Conservation (phyloP, 2,329 filamentous ascomycete species). For the Clonostachys chloroleuca region DNA sequence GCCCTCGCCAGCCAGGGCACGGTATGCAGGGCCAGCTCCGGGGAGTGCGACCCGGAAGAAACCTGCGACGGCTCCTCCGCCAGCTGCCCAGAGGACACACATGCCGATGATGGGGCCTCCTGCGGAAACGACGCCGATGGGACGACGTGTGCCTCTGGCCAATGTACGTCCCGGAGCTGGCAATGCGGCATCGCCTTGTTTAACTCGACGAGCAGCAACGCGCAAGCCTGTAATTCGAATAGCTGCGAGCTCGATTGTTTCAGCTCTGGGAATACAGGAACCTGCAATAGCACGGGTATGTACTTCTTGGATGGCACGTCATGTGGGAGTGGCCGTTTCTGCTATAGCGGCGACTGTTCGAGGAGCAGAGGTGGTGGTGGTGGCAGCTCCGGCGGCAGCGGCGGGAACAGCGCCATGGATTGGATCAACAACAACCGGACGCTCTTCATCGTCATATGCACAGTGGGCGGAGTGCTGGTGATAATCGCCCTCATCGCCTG, state of each 20-base stretch:
- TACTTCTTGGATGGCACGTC: constrained; percentile 87
- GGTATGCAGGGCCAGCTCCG: constrained; percentile 76
- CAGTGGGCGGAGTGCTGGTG: constrained; percentile 71
- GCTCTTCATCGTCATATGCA: constrained; percentile 76
- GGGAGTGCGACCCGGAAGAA: constrained; percentile 82
- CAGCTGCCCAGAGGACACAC: constrained; percentile 70
- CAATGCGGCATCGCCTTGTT: constrained; percentile 88
- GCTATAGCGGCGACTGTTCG: constrained; percentile 71
- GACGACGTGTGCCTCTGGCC: constrained; percentile 80
- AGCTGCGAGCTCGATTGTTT: constrained; percentile 76
- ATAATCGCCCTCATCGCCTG: constrained; percentile 62
- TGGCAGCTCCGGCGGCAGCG: constrained; percentile 47
- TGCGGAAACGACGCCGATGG: constrained; percentile 55
- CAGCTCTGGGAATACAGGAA: constrained; percentile 62
- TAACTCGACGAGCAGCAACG: constrained; percentile 67
- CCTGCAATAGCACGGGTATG: constrained; percentile 67
- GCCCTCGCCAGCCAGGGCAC: constrained; percentile 62
- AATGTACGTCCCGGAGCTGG: constrained; percentile 87
- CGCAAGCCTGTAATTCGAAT: constrained; percentile 70
- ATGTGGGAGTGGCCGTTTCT: constrained; percentile 79
- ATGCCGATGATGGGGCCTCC: constrained; percentile 61
- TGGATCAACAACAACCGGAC: constrained; percentile 77
- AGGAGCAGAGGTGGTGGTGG: too few relatives aligned
- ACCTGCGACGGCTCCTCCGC: constrained; percentile 70
- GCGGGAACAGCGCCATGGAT: constrained; percentile 63